These are phyloP conservation scores for Gentiana straminea DNA, from an alignment of 257 asterid species.

Conservation along the genomic window DNA sequence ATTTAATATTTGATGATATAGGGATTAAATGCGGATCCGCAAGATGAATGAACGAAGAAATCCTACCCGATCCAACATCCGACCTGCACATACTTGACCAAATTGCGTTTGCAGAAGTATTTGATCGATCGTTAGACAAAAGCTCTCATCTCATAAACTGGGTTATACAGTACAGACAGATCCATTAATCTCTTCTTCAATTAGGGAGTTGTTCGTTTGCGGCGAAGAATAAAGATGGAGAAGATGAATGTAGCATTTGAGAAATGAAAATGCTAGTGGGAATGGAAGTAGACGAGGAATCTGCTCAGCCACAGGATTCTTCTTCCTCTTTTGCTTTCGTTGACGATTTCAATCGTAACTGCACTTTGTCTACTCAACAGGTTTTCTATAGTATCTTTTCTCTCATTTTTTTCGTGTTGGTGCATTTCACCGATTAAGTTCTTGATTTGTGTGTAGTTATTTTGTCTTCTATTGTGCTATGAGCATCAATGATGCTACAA, in stretches of 20 bases:
- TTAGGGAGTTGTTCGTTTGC: neutral
- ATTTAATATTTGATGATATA: no score
- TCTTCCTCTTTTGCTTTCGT: slow-evolving; percentile 49
- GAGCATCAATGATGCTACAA: no score
- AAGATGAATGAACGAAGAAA: no score
- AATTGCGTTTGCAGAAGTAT: no score
- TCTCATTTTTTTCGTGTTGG: neutral
- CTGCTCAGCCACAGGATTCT: slow-evolving; percentile 25
- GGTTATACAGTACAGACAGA: neutral
- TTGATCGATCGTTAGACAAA: no score
- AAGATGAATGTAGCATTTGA: slow-evolving; percentile 80
- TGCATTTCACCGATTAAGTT: neutral
- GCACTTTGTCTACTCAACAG: slow-evolving; percentile 90
- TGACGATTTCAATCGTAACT: slow-evolving; percentile 81
- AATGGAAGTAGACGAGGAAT: slow-evolving; percentile 74
- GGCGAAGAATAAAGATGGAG: slow-evolving; percentile 34
- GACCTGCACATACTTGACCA: no score
- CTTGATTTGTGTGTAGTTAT: neutral
- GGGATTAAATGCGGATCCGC: no score
- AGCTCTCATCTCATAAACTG: neutral
- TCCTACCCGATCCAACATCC: no score
- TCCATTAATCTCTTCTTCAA: no score
- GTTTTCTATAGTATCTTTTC: slow-evolving; percentile 15
- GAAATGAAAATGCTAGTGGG: slow-evolving; percentile 98
- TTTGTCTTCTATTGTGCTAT: neutral